Conservation (phyloP, 768 basidiomycete species). For the Tephrocybe sp. region DNA sequence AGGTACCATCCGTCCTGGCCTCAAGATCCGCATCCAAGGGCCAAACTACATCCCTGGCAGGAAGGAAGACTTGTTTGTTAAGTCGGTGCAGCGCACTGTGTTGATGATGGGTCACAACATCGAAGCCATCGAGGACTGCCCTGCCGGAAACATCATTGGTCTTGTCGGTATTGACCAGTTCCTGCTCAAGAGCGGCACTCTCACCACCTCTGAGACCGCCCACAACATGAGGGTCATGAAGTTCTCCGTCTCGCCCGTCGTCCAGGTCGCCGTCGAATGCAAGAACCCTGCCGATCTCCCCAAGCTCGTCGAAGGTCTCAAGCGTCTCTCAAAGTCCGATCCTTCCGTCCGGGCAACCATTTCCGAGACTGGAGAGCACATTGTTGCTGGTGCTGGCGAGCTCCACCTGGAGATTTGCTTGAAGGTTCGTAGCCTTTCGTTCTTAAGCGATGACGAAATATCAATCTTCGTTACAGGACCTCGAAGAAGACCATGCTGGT, state of each 20-base stretch:
- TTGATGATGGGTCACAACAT: constrained; percentile 99
- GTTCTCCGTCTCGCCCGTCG: constrained; percentile 99
- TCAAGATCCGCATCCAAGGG: constrained; percentile 98
- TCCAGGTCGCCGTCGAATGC: constrained; percentile 98
- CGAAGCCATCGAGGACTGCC: constrained; percentile 99
- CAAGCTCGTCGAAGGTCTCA: constrained; percentile 99
- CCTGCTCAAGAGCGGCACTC: constrained; percentile 98
- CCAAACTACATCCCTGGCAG: constrained; percentile 98
- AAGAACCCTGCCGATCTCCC: constrained; percentile 99
- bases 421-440: constrained; percentile 54
- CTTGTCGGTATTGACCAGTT: constrained; percentile 99
- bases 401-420: constrained; percentile 99
- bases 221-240: constrained; percentile 99
- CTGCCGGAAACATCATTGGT: constrained; percentile 97
- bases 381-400: constrained; percentile 99
- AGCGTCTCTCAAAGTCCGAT: constrained; percentile 99
- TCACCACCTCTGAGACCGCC: constrained; percentile 96
- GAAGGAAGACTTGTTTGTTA: constrained; percentile 97
- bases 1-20: constrained; percentile 94
- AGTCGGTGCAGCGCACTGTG: constrained; percentile 97
- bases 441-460: background rate
- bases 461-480: constrained; percentile 58
- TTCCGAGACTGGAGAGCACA: constrained; percentile 90
- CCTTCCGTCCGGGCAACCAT: constrained; percentile 98
- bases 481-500: constrained; percentile 99